Base-by-base conservation (phyloP, 2,329 filamentous ascomycete species). In the Xylariales sp. region DNA sequence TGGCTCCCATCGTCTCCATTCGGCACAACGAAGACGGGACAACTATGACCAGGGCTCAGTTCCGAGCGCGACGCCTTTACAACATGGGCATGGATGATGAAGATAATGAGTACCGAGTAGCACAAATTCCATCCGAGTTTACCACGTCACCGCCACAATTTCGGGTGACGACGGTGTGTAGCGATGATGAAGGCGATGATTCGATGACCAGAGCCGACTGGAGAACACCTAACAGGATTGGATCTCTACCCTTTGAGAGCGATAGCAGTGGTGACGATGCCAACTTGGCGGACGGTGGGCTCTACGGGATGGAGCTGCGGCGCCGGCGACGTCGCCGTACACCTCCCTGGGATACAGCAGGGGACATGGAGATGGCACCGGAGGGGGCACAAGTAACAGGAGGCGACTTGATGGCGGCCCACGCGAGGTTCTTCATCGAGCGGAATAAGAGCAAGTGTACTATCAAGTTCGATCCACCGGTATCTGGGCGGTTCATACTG, bases 381-480 rank as follows among this genome's bases (percentile, higher is more conserved):
- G 61, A 67, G 20, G 71, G 75, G 2, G 67, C 75, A 12, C 65
- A 68, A 40, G 74, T 74, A 3, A 74, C 76, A 2, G 75, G 75
- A 4, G 74, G 75, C 19, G 74, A 76, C 29, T 64, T 87, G 5
- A 72, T 90, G 61, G 71, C 72, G 23, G 88, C 88, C 1, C 80
- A 88, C 59, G 88, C 88, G 3, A 78, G 79, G 19, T 96, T 97
- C 63, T 85, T 83, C 54, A 94, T 96, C 39, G 82, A 85, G 53
- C 78, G 81, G 58, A 78, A 84, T 51, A 90, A 88, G 66, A 88
- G 80, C 65, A 88, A 84, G 61, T 91, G 93, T 50, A 89, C 83
- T 12, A 85, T 97, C 51, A 83, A 79, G 41, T 96, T 97, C 50
- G 79, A 90, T 50, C 85, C 88, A 40, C 83, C 85, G 0, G 76